Evolutionary conservation across 2,329 filamentous ascomycete genomes (phyloP), one percentile per base, ranked within the genome.

Genomic region (Fusarium nanum): DNA sequence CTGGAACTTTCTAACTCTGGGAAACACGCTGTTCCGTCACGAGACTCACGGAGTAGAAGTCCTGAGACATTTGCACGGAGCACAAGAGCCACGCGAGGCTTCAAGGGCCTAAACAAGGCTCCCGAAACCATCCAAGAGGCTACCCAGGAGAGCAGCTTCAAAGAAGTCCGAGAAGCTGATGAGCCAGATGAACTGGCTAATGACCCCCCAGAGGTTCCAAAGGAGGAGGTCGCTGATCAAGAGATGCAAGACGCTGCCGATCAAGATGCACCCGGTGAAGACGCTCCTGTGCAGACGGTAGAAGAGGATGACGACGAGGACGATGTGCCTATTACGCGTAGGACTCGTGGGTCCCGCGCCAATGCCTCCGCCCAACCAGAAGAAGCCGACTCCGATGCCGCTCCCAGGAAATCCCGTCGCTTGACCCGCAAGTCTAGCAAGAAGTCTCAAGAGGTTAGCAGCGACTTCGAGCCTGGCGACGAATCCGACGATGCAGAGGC

Each of bases 1-100:
- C 76, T 89, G 7, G 87, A 90, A 72, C 80, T 91, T 16, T 86
- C 88, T 8, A 86, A 83, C 71, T 90, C 88, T 10, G 89, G 88
- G n/a, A 84, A 82, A 60, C 88, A 91, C 68, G 84, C 83, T 22
- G 82, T 82, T 42, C 76, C 81, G 4, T 82, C 85, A 41, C 80
- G 80, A 20, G 84, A 84, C 44, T 87, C 86, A 28, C 82, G 81
- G 57, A 89, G 87, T 70, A 83, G 81, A 71, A 89, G 86, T 64
- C 88, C 88, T 0, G 88, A 91, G 67, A 75, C 83, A 5, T 75
- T 82, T 20, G 75, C 78, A 16, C 82, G 83, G 28, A 77, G 69
- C 12, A 80, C 78, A 4, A 80, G 86, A 63, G 78, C 83, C 7
- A 85, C 85, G 1, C 84, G 87, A 44, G 84, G 82, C 18, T 77